Evolutionary conservation across 768 basidiomycete species (phyloP), one percentile per base, ranked within the genome.

Genomic region (Boletus tomentosulus): DNA sequence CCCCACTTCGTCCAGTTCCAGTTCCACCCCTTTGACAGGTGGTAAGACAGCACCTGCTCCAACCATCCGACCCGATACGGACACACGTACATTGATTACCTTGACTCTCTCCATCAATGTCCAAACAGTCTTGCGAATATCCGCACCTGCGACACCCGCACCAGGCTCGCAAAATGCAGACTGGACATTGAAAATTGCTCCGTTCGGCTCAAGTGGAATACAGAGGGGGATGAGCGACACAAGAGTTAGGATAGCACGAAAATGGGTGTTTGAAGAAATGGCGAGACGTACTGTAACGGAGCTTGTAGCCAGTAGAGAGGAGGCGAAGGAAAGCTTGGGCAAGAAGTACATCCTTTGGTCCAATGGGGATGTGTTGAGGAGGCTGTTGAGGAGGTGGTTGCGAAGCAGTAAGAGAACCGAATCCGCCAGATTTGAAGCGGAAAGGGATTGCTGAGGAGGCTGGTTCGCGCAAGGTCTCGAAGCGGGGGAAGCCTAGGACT

Each of bases 131-230:
- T 83, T 84, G 68, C 90, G 90, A 37, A 93, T 82, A 62, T 94
- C 90, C 12, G 86, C 81, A 6, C 89, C 91, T 0, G 79, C 73
- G 11, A 69, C 62, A 2, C 89, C 87, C 0, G 86, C 90, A 9
- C 89, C 91, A 7, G 91, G 86, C 50, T 83, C 78, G 56, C 90
- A 89, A 71, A 96, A 95, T 2, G 91, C 84, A 7, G 88, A 80
- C 8, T 94, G 74, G 0, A 90, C 82, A 39, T 89, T 83, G 57
- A 94, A 89, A 4, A 94, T 73, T 0, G 88, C 83, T 6, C 91
- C 93, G 59, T 96, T 96, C 46, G 96, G 76, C 62, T 95, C 91
- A n/a, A 95, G 76, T 1, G 92, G 90, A n/a, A 94, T 79, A 11
- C 85, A 78, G 1, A 90, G 77, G 3, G 89, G 87, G 46, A 93